Evolutionary conservation across 2,329 filamentous ascomycete species (phyloP).

Genomic region (Pseudofabraea citricarpa): DNA sequence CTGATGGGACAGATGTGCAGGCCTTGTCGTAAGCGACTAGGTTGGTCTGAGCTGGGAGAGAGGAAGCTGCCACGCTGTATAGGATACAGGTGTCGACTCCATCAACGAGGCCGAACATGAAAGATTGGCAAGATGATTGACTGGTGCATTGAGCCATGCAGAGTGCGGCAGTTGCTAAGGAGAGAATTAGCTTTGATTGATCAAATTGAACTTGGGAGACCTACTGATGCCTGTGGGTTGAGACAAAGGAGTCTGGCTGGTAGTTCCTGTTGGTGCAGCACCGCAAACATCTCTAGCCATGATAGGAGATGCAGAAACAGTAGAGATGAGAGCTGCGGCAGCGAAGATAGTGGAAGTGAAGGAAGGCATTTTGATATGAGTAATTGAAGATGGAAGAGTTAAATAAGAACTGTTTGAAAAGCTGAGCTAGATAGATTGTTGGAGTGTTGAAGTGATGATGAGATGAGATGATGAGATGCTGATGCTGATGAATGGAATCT

Average conservation of each 20-base stretch:
- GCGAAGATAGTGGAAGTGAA: constrained; percentile 3
- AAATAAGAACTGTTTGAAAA: neutral
- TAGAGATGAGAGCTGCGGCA: constrained; percentile 1
- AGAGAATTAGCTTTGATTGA: neutral
- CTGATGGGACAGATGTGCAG: constrained; percentile 1
- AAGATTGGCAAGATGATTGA: constrained; percentile 10
- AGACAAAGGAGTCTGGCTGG: constrained; percentile 1
- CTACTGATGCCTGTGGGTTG: constrained; percentile 3
- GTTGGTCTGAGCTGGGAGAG: constrained; percentile 10
- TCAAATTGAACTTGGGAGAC: neutral
- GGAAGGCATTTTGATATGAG: neutral
- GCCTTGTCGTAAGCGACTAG: constrained; percentile 5
- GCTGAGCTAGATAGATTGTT: neutral
- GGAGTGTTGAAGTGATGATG: neutral
- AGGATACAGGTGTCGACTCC: constrained; percentile 13
- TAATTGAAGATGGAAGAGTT: neutral
- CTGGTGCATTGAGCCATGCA: constrained; percentile 13
- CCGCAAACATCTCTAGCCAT: neutral
- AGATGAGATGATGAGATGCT: too few relatives aligned
- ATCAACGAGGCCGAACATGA: constrained; percentile 15
- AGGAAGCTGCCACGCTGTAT: constrained; percentile 15
- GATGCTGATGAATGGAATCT: neutral
- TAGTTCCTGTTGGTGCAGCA: constrained; percentile 1
- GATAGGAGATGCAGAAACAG: constrained; percentile 1
- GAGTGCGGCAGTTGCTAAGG: neutral